Evolutionary conservation across 352 stramenopile species (phyloP), one percentile per base, ranked within the genome.

Genomic region (Phytopythium litorale): DNA sequence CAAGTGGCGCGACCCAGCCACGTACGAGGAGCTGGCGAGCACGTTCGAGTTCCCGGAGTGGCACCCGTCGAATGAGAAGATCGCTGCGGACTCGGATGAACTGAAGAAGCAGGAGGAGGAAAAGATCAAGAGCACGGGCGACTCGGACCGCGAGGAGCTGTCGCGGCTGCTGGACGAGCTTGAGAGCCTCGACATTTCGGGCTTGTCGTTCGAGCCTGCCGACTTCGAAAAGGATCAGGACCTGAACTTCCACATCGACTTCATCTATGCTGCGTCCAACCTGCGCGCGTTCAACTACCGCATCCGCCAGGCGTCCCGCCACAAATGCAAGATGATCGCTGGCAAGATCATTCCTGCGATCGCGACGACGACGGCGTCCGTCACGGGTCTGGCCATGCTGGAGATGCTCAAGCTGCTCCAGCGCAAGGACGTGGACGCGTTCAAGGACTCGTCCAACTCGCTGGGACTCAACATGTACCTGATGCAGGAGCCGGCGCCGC

Each of bases 301-400:
- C 56, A 94, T 94, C 59, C 83, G 79, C 57, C 72, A 90, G 64
- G 84, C 84, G 32, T 89, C 84, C 16, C 86, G 86, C 42, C 86
- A 94, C 72, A 94, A 92, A 63, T 92, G 96, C 71, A 99, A 99
- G 80, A 98, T 98, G 70, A 99, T 99, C 66, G 98, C 98, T 11
- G 98, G 98, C 49, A 99, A 99, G 75, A 99, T 99, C 67, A 99
- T 99, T 65, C 97, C 97, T 18, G 97, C 98, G 28, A 99, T 99
- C 80, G 97, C 97, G 18, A 99, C 97, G n/a, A 99, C 97, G 12
- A 99, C 99, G 71, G 98, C 98, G 19, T 99, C 99, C 55, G 97
- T 99, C 53, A 98, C 97, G 2, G 97, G 97, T 11, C 73, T 99
- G 55, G 96, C 99, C 69, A 97, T 99, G 69, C 64, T 95, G 5